Percentiles rank a stretch among this genome's conserved stretches.
These are phyloP conservation scores for Diaporthe sp. DNA, from an alignment of 2,329 filamentous ascomycete genomes.

Conservation along the genomic window DNA sequence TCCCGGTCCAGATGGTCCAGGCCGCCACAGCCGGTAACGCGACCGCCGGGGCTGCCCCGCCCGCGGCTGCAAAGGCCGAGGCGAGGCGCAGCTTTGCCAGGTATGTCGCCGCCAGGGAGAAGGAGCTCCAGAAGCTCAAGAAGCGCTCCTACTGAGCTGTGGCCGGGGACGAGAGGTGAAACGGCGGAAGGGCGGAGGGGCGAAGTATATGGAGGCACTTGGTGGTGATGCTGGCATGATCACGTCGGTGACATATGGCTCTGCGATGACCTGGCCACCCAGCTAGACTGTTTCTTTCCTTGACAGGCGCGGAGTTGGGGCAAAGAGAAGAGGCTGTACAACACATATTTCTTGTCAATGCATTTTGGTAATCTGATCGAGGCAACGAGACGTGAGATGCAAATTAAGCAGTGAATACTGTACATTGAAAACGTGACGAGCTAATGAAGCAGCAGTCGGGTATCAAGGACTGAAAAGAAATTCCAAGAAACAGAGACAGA, in stretches of 20 bases:
- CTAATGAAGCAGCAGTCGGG: neutral
- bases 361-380: neutral
- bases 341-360: neutral
- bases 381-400: neutral
- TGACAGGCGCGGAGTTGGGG: slow-evolving; percentile 32
- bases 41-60: slow-evolving; percentile 38
- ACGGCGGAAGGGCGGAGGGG: neutral
- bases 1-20: slow-evolving; percentile 51
- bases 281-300: slow-evolving; percentile 34
- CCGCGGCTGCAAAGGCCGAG: slow-evolving; percentile 5
- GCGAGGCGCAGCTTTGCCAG: slow-evolving; percentile 31
- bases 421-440: neutral
- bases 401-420: neutral
- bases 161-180: neutral
- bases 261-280: slow-evolving; percentile 25
- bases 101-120: slow-evolving; percentile 21
- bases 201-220: neutral
- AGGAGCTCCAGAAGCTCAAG: slow-evolving; percentile 31
- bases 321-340: neutral
- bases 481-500: neutral
- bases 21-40: slow-evolving; percentile 28
- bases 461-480: neutral
- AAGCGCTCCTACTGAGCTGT: slow-evolving; percentile 27
- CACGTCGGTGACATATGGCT: slow-evolving; percentile 15
- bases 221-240: slow-evolving; percentile 19